A percentile compares a stretch with the other conserved stretches of the same genome.
phyloP scores from a whole-genome alignment of 2,329 filamentous ascomycete genomes.

The Apiospora koreana region DNA sequence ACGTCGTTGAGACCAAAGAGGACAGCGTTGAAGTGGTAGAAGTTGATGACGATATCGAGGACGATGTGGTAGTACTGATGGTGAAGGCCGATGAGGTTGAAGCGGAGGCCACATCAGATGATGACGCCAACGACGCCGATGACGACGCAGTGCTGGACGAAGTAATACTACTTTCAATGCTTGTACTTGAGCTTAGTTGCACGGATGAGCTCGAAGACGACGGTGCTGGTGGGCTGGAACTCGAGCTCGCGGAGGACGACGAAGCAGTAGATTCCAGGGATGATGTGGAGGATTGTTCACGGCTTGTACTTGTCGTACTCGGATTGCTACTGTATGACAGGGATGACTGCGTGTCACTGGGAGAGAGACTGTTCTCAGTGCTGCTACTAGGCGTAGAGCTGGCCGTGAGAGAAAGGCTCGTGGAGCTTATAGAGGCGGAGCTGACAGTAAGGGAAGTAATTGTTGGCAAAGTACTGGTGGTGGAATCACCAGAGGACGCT shows the following conservation, averaged over 20 bases:
- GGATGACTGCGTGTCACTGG: background rate
- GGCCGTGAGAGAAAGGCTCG: background rate
- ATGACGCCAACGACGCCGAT: background rate
- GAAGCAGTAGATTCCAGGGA: background rate
- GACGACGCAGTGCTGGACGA: background rate
- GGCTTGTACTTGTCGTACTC: background rate
- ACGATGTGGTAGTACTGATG: background rate
- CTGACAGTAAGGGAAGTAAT: background rate
- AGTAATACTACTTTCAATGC: background rate
- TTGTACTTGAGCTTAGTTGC: background rate
- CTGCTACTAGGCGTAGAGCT: background rate
- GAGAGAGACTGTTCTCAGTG: background rate
- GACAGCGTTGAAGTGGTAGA: background rate
- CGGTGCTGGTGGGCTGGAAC: background rate
- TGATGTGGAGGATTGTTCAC: background rate
- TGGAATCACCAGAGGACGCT: background rate
- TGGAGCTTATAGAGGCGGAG: background rate
- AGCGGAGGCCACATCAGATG: background rate
- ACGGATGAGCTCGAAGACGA: background rate
- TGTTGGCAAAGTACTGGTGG: background rate
- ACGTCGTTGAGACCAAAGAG: background rate
- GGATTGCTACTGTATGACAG: background rate
- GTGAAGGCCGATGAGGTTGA: background rate
- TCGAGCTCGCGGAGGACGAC: background rate
- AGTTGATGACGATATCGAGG: background rate